A percentile compares a stretch with the other conserved stretches of the same genome.
phyloP scores from a whole-genome alignment of 1,139 yeast genomes.

The Debaryomyces psychrophilus region DNA sequence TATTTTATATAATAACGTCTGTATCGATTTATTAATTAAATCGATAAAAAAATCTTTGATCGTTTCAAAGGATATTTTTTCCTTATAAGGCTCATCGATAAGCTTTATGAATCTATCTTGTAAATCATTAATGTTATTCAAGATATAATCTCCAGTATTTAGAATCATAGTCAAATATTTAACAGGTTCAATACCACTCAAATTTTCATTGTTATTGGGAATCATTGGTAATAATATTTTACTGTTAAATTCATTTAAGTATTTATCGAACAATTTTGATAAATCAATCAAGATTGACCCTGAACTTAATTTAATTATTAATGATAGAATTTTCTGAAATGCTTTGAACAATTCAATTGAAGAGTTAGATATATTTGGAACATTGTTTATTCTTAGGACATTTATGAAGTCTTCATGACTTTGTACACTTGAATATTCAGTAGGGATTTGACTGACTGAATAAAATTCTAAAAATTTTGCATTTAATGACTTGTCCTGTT shows the following conservation, averaged over 20 bases:
- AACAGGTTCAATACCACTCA: slow-evolving; percentile 54
- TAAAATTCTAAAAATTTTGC: slow-evolving; percentile 64
- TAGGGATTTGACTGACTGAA: slow-evolving; percentile 49
- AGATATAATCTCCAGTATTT: slow-evolving; percentile 89
- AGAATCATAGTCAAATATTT: slow-evolving; percentile 70
- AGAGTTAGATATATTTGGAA: slow-evolving; percentile 71
- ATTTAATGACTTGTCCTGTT: slow-evolving; percentile 70
- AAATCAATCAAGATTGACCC: slow-evolving; percentile 70
- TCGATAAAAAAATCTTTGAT: slow-evolving; percentile 60
- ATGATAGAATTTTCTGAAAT: slow-evolving; percentile 72
- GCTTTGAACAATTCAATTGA: slow-evolving; percentile 84
- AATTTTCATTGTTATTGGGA: slow-evolving; percentile 38
- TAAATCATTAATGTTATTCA: slow-evolving; percentile 74
- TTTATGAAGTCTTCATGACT: slow-evolving; percentile 32
- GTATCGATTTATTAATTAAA: slow-evolving; percentile 61
- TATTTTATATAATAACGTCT: slow-evolving; percentile 59
- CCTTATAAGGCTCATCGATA: slow-evolving; percentile 40
- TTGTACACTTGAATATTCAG: slow-evolving; percentile 32
- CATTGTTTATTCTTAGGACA: slow-evolving; percentile 43
- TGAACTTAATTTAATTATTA: slow-evolving; percentile 72
- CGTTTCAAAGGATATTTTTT: slow-evolving; percentile 51
- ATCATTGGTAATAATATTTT: slow-evolving; percentile 63
- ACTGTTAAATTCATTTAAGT: slow-evolving; percentile 65
- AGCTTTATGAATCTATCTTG: slow-evolving; percentile 63
- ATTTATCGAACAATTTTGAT: slow-evolving; percentile 65